A percentile compares a stretch with the other conserved stretches of the same genome.
These are phyloP conservation scores for Solanum appendiculatum DNA, from an alignment of 257 asterid genomes.

Conservation along the genomic window DNA sequence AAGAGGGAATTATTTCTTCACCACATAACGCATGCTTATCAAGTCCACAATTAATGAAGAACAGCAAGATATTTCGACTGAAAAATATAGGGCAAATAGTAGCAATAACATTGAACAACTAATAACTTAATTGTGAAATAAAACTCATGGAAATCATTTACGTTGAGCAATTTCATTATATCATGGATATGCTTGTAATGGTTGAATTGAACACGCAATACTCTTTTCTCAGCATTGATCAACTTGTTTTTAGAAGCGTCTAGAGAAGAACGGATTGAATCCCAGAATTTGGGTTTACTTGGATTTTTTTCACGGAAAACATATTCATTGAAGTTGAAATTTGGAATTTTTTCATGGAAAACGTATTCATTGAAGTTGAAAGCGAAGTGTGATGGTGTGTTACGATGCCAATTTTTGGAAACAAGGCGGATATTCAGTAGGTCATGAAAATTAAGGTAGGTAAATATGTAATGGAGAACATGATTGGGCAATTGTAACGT, in stretches of 20 bases:
- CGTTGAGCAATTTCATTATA: neutral
- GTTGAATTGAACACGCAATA: neutral
- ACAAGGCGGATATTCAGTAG: neutral
- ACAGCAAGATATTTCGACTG: neutral
- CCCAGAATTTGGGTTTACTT: neutral
- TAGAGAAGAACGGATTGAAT: neutral
- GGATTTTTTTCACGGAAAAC: neutral
- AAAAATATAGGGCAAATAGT: neutral
- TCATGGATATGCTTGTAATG: neutral
- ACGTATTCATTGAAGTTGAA: neutral
- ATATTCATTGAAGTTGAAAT: neutral
- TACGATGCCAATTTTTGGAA: neutral
- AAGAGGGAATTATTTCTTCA: neutral
- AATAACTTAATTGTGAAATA: too few relatives aligned
- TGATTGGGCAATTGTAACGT: neutral
- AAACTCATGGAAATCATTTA: neutral
- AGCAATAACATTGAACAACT: too few relatives aligned
- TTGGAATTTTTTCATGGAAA: too few relatives aligned
- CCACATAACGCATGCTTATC: neutral
- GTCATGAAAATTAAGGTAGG: neutral
- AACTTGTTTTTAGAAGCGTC: neutral
- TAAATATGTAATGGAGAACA: neutral
- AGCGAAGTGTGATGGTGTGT: neutral
- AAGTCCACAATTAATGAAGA: neutral
- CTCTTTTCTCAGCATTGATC: neutral